Percentiles rank a stretch among this genome's conserved stretches.
These are phyloP conservation scores for Citrus sinensis DNA, from an alignment of 345 rosid species.

Conservation along the genomic window DNA sequence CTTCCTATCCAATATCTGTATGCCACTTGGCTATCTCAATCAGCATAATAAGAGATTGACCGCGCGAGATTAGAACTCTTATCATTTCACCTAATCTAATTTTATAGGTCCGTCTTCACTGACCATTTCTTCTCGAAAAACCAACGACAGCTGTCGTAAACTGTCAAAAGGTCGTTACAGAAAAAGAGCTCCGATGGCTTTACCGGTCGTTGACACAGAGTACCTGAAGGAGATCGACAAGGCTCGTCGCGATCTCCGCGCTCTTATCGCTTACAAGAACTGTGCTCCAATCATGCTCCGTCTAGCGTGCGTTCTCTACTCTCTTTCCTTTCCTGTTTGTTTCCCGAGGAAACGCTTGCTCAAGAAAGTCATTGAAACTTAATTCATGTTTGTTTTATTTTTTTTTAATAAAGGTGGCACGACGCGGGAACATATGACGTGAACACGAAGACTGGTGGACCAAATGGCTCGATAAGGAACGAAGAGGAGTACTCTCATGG, in stretches of 20 bases:
- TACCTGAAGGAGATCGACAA: slow-evolving; percentile 81
- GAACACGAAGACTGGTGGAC: slow-evolving; percentile 77
- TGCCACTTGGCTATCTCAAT: background rate
- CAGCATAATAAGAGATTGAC: background rate
- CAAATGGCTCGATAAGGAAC: slow-evolving; percentile 87
- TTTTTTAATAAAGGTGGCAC: slow-evolving; percentile 66
- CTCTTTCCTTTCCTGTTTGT: background rate
- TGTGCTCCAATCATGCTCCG: slow-evolving; percentile 99
- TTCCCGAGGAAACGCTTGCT: background rate
- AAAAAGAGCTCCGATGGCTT: slow-evolving; percentile 46
- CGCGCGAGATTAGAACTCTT: background rate
- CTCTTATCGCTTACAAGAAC: slow-evolving; percentile 74
- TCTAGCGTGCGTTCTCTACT: slow-evolving; percentile 54
- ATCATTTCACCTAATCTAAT: background rate
- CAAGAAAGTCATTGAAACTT: background rate
- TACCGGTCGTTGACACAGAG: slow-evolving; percentile 71
- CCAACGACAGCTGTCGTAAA: background rate
- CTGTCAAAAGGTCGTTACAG: background rate
- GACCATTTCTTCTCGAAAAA: background rate
- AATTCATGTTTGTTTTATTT: background rate
- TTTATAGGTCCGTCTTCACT: background rate
- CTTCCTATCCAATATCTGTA: background rate
- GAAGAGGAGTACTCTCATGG: slow-evolving; percentile 79
- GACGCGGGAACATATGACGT: slow-evolving; percentile 93
- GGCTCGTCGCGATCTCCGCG: slow-evolving; percentile 93